A percentile compares a stretch with the other conserved stretches of the same genome.
phyloP scores from a whole-genome alignment of 108 stramenopile genomes.

The Discostella pseudostelligera region DNA sequence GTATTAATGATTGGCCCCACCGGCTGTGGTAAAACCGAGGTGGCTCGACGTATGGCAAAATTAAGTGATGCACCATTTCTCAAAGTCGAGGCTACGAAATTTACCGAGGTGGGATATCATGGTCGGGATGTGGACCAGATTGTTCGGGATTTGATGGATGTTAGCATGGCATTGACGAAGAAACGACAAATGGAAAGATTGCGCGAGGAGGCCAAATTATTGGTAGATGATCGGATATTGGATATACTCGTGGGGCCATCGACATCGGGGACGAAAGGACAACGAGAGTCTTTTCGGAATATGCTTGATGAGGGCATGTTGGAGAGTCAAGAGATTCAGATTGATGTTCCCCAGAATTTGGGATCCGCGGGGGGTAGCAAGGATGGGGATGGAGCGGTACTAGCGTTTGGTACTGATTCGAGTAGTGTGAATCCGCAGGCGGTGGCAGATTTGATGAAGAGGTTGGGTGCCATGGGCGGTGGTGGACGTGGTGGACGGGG shows the following conservation, averaged over 20 bases:
- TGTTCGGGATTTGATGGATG: conserved; percentile 98
- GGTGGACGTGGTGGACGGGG: conserved; percentile 28
- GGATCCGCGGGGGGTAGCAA: conserved; percentile 26
- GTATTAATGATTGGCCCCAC: conserved; percentile 99
- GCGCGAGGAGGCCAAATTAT: conserved; percentile 61
- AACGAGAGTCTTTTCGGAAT: conserved; percentile 75
- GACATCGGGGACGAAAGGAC: conserved; percentile 30
- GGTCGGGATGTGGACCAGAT: conserved; percentile 98
- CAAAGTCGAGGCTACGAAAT: conserved; percentile 99
- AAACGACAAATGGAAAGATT: conserved; percentile 83
- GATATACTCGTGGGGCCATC: conserved; percentile 86
- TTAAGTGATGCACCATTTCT: conserved; percentile 98
- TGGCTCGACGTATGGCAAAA: conserved; percentile 95
- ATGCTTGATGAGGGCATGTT: conserved; percentile 89
- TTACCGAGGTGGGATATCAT: conserved; percentile 99
- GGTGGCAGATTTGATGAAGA: conserved; percentile 69
- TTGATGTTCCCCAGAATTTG: conserved; percentile 79
- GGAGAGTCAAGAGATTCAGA: conserved; percentile 88
- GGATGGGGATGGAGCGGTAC: conserved; percentile 40
- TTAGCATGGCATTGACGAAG: conserved; percentile 88
- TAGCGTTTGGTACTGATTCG: conserved; percentile 43
- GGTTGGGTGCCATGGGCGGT: conserved; percentile 44
- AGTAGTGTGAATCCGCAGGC: conserved; percentile 66
- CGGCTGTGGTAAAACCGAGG: conserved; percentile 99
- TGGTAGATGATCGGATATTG: conserved; percentile 91